These are phyloP conservation scores for Barbatosphaeria neglecta DNA, from an alignment of 495 filamentous ascomycete species.

Conservation along the genomic window DNA sequence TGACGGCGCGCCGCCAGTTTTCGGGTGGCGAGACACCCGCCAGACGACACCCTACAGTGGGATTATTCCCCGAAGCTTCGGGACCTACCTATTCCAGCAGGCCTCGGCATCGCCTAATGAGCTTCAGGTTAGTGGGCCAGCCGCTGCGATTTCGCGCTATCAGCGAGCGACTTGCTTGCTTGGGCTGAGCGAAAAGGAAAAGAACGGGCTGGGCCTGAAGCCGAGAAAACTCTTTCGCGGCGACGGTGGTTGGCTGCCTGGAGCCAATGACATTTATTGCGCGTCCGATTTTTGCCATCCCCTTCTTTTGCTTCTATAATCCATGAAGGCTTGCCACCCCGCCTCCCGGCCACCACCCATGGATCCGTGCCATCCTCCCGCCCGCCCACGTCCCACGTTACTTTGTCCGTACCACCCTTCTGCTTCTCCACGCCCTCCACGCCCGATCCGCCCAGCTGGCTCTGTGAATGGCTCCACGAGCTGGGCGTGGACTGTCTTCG, in stretches of 20 bases:
- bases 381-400: not conserved
- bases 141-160: not conserved
- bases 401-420: too few relatives aligned
- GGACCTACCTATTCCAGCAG: too few relatives aligned
- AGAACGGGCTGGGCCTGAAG: too few relatives aligned
- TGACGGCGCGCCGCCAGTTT: not conserved
- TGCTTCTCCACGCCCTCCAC: too few relatives aligned
- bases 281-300: not conserved
- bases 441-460: too few relatives aligned
- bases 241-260: too few relatives aligned
- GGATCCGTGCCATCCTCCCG: not conserved
- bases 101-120: not conserved
- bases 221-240: too few relatives aligned
- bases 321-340: too few relatives aligned
- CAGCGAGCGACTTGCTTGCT: not conserved
- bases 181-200: not conserved
- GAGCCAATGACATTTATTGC: not conserved
- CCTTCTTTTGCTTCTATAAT: too few relatives aligned
- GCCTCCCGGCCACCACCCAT: not conserved
- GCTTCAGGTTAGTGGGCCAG: too few relatives aligned
- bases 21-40: not conserved
- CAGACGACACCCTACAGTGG: not conserved
- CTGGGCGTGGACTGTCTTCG: too few relatives aligned
- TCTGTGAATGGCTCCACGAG: too few relatives aligned
- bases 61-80: not conserved